Conservation (phyloP, 177 flowering plant species). For the Vitis hybrid region DNA sequence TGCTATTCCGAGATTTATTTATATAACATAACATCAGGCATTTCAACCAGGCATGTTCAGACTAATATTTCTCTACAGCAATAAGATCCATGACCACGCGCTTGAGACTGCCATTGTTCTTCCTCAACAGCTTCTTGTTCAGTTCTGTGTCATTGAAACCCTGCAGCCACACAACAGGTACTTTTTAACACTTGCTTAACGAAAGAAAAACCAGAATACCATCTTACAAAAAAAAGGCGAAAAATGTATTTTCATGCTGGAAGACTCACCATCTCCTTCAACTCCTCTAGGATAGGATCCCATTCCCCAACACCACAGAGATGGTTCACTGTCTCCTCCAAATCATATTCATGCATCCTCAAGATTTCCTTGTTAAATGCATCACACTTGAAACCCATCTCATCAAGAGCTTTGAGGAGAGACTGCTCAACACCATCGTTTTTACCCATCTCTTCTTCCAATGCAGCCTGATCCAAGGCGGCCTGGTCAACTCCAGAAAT, state of each 20-base stretch:
- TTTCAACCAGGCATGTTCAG: not conserved
- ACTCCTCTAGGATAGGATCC: constrained; percentile 70
- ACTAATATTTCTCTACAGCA: constrained; percentile 35
- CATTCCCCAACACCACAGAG: constrained; percentile 63
- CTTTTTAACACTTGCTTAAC: not conserved
- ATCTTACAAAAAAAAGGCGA: not conserved
- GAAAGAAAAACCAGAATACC: not conserved
- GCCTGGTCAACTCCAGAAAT: constrained; percentile 3
- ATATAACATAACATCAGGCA: not conserved
- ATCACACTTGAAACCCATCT: constrained; percentile 78
- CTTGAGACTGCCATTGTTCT: constrained; percentile 89
- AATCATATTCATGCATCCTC: constrained; percentile 60
- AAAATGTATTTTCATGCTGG: not conserved
- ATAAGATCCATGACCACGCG: constrained; percentile 92
- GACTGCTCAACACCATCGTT: constrained; percentile 38
- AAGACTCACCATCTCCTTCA: constrained; percentile 72
- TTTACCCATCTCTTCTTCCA: constrained; percentile 5
- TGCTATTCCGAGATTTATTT: not conserved
- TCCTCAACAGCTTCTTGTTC: constrained; percentile 72
- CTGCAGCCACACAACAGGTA: constrained; percentile 38
- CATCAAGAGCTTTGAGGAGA: constrained; percentile 72
- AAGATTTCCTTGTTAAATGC: constrained; percentile 75
- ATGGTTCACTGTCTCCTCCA: constrained; percentile 63
- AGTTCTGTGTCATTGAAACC: constrained; percentile 65
- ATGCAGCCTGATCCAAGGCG: constrained; percentile 1